Base-by-base conservation (phyloP, 202 grass and related monocot species). In the Elaeis oleifera region DNA sequence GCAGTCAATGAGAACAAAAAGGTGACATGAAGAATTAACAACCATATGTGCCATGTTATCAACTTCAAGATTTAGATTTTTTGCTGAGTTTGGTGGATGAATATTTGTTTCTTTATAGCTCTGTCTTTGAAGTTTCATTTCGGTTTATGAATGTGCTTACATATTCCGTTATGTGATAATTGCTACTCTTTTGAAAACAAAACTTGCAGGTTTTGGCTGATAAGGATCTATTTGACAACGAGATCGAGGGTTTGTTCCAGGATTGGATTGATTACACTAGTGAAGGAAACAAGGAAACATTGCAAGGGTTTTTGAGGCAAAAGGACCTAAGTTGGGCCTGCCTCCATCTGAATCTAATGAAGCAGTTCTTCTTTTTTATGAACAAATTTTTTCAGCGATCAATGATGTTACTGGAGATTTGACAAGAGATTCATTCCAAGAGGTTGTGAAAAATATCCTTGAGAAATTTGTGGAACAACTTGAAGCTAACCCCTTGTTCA, bases 311-410 rank as follows among this genome's bases (percentile, higher is more conserved):
- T 17, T 64, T 11, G 15, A 51, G 44, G 61, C 19, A 23, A 50
- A 64, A 25, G 39, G 61, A 50, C 49, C 2, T 4, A 13, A 50
- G 23, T 48, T 64, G 44, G 61, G 61, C 3, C 61, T 64, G 44
- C 61, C 61, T 64, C 44, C 61, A 64, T 16, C 36, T 23, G 44
- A 64, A 39, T 64, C 18, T 50, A 64, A 51, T 51, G 39, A 44
- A 44, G 36, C 6, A 11, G 36, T 44, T 13, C 9, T 48, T 16
- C 32, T 23, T 50, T 44, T 64, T 48, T 64, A 64, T 50, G 21
- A 64, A 0, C 44, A 64, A 64, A 50, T 64, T 16, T 50, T 64
- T 14, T 64, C 61, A 15, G 61, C 5, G 18, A 23, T 20, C 6
- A 22, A 16, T 14, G 39, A 64, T 16, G 20, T 50, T 49, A 50